Base-by-base conservation (phyloP, 441 rosid species). In the Pelargonium australe region DNA sequence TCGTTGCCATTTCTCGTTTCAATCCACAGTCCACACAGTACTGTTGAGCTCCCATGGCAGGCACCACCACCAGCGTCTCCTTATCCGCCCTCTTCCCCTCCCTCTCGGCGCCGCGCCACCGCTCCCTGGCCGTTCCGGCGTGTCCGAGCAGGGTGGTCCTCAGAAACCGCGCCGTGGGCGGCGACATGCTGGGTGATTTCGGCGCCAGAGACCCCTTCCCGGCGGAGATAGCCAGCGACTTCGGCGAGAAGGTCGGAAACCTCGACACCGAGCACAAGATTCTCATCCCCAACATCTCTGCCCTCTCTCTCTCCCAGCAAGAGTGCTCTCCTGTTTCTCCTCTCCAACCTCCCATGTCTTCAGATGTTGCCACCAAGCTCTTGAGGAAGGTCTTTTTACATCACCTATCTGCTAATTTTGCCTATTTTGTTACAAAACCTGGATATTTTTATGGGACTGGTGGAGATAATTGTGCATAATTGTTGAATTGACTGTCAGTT, bases 151-250 rank as follows among this genome's bases (percentile, higher is more conserved):
- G 64, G 63, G 68, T 40, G 25, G 34, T 47, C 61, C 23, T 78
- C 65, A 74, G 75, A 68, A 79, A 53, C 57, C 71, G 64, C 20
- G 85, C 87, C 8, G 1, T 68, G 68, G 87, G 75, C 7, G 7
- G 60, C 45, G 96, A 87, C 74, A 5, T 69, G 64, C 64, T 85
- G 58, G 97, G 96, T 1, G 98, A 93, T 70, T 90, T 89, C 51
- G 97, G 98, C 11, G 95, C 88, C 9, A 82, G 97, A 44, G 97
- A 90, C 83, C 98, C 96, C 3, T 90, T 87, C 65, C 95, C 98
- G 25, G 89, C 76, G 49, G 98, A 93, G 77, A 5, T 93, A 63
- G 97, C 85, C 44, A 93, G 97, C 60, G 71, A 74, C 0, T 93
- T 93, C 81, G 98, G 69, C 2, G 98, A 91, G 11, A 94, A 83